These are phyloP conservation scores for Osmanthus fragrans DNA, from an alignment of 257 asterid species.

Conservation along the genomic window DNA sequence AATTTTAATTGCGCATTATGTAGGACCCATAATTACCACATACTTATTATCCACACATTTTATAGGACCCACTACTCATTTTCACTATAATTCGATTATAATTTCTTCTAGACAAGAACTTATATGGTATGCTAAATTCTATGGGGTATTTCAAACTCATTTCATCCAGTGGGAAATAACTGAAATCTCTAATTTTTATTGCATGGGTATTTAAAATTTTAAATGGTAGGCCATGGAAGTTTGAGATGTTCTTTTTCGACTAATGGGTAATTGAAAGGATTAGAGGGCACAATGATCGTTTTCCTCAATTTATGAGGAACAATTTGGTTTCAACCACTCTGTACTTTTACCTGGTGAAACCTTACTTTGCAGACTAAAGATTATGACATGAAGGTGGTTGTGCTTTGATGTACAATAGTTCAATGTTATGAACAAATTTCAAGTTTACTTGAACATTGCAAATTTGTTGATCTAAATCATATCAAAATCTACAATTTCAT, in stretches of 20 bases:
- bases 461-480: background rate
- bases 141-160: slow-evolving; percentile 1
- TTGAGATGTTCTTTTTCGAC: background rate
- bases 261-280: background rate
- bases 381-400: background rate
- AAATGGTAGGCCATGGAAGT: background rate
- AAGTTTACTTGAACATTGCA: background rate
- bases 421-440: background rate
- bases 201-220: slow-evolving; percentile 5
- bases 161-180: background rate
- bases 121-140: too few species aligned
- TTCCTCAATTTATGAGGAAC: background rate
- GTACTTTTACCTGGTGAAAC: background rate
- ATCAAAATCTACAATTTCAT: background rate
- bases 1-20: too few species aligned
- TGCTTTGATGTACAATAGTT: background rate
- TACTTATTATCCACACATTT: too few species aligned
- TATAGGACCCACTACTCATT: too few species aligned
- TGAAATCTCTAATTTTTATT: background rate
- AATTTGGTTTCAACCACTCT: slow-evolving; percentile 3
- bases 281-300: background rate
- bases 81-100: too few species aligned
- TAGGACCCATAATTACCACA: too few species aligned
- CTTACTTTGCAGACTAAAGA: too few species aligned
- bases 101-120: too few species aligned